Base-by-base conservation (phyloP, 73 alveolate genomes). In the Paramecium caudatum region DNA sequence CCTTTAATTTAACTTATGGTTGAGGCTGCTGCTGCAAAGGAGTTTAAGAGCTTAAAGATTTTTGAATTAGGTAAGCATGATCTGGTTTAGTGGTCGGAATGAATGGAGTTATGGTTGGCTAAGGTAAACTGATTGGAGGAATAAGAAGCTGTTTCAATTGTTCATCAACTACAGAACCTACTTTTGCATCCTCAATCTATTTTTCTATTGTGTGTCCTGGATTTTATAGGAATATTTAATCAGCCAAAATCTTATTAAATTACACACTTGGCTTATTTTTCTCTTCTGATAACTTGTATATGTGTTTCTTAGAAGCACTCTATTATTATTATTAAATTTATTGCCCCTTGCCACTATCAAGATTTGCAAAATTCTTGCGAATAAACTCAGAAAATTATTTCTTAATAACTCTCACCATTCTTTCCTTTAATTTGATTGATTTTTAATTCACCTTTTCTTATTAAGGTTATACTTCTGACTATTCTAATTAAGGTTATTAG, bases 361-460 rank as follows among this genome's bases (percentile, higher is more conserved):
- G 25, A 45, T 74, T 74, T 7, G 55, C 88, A 21, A 74, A 74
- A 43, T 74, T 74, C 17, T 74, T 74, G n/a, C 65, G 36, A 45
- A 74, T 36, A 45, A 74, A 74, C 9, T 74, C 88, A 2, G 43
- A 74, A 39, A 41, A 43, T 74, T 74, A 45, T 21, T 43, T 74
- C 43, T 43, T 74, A 21, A 74, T 74, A 13, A 74, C 65, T 39
- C 47, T 74, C 16, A 74, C 88, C 39, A 74, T 74, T 45, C 47
- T 74, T 37, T 43, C 88, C 43, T 74, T 74, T 23, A 43, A 19
- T 45, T 47, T 74, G 32, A 23, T 74, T 2, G 62, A 41, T 46
- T 74, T 74, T 74, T 41, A 8, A 0, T 0, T 74, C 25, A 43
- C 32, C 43, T 74, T 74, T 12, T 74, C 88, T 16, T 39, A 19